These are phyloP conservation scores for Beauveria australis DNA, from an alignment of 2,329 filamentous ascomycete species.

Conservation along the genomic window DNA sequence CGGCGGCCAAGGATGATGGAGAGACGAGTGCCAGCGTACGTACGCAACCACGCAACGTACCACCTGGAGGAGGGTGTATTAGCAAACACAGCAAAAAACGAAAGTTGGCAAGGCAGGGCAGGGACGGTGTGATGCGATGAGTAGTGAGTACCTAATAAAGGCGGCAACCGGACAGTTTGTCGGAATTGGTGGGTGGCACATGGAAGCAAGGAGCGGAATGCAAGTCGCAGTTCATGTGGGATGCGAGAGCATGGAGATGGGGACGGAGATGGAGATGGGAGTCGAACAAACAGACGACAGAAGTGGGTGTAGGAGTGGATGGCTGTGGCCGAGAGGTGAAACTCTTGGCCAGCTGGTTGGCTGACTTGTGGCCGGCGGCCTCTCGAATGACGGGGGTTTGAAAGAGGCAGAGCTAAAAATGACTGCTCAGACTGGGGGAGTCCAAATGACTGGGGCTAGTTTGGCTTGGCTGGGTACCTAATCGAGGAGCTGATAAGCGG, in stretches of 20 bases:
- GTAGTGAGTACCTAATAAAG: neutral
- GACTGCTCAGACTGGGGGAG: too few species aligned
- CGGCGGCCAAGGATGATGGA: neutral
- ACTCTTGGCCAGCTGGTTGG: neutral
- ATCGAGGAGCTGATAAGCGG: neutral
- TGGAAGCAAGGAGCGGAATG: neutral
- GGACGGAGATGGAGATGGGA: neutral
- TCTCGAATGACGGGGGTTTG: conserved; percentile 1
- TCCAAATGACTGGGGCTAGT: too few species aligned
- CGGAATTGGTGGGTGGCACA: neutral
- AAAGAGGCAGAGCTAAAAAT: too few species aligned
- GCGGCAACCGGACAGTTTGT: too few species aligned
- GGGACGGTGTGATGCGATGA: neutral
- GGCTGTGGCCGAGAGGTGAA: neutral
- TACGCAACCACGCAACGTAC: neutral
- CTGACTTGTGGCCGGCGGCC: conserved; percentile 1
- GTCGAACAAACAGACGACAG: neutral
- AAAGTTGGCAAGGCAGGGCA: neutral
- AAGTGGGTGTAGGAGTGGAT: neutral
- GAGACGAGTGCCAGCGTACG: neutral
- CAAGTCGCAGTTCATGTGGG: neutral
- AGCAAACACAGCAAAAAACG: neutral
- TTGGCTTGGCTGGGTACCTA: too few species aligned
- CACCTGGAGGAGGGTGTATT: neutral
- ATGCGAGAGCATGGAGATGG: neutral